These are phyloP conservation scores for Labyrinthula sp. DNA, from an alignment of 352 stramenopile species.

Conservation along the genomic window DNA sequence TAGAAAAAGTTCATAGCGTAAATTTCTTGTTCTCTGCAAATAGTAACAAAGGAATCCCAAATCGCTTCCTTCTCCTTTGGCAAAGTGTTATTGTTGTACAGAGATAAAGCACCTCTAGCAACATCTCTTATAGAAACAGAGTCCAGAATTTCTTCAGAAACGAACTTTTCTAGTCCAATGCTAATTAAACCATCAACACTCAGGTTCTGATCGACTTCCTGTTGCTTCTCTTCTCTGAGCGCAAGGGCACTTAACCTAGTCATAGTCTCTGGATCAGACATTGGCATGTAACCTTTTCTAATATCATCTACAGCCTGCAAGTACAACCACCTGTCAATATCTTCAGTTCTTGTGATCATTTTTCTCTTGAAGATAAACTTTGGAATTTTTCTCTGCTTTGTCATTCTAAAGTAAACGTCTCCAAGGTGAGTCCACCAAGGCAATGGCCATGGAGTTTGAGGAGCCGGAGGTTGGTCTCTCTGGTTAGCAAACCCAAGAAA, in stretches of 20 bases:
- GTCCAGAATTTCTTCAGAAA: conserved; percentile 9
- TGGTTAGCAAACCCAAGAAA: conserved; percentile 18
- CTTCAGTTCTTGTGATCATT: conserved; percentile 3
- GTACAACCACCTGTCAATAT: conserved; percentile 56
- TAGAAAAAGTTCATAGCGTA: conserved; percentile 27
- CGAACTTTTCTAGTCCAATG: conserved; percentile 5
- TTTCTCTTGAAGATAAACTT: conserved; percentile 27
- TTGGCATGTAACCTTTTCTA: conserved; percentile 54
- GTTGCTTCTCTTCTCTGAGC: conserved; percentile 50
- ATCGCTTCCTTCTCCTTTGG: conserved; percentile 11
- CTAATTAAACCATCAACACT: no score
- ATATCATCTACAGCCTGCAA: conserved; percentile 72
- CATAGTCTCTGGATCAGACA: conserved; percentile 51
- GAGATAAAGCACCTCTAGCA: conserved; percentile 6
- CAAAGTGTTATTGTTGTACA: conserved; percentile 7
- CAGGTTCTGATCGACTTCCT: no score
- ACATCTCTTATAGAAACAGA: conserved; percentile 9
- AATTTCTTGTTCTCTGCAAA: conserved; percentile 17
- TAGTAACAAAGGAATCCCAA: conserved; percentile 11
- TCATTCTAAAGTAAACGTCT: conserved; percentile 27
- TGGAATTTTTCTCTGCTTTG: conserved; percentile 20
- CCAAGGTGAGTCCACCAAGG: conserved; percentile 25
- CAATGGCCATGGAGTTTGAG: conserved; percentile 14
- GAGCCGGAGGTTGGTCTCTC: conserved; percentile 2
- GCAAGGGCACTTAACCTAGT: conserved; percentile 36